Evolutionary conservation across 331 rosid genomes (phyloP).

Genomic region (Acacia pycnantha): DNA sequence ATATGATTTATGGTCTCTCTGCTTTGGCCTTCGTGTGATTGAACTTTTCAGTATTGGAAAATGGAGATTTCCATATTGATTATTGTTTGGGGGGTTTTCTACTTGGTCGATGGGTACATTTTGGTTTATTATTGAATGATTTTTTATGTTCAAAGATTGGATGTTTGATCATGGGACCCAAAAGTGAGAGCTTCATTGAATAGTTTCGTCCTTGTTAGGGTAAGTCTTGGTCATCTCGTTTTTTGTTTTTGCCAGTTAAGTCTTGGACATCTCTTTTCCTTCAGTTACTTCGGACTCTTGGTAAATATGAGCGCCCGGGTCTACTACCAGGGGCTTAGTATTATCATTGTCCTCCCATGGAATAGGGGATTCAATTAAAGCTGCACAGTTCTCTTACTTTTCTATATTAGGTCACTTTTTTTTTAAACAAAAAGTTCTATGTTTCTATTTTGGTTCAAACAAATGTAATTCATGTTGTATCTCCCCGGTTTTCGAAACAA

Average conservation of each 20-base stretch:
- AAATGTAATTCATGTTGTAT: background rate
- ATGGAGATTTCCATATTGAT: slow-evolving; percentile 3
- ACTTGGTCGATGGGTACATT: background rate
- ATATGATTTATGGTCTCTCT: background rate
- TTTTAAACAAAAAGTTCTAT: background rate
- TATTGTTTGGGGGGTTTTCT: background rate
- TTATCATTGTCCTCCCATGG: background rate
- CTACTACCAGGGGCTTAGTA: background rate
- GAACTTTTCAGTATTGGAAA: background rate
- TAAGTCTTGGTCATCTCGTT: background rate
- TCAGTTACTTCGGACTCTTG: background rate
- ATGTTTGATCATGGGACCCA: background rate
- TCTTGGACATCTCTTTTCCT: background rate
- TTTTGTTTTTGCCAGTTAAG: no score
- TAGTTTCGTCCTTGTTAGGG: slow-evolving; percentile 14
- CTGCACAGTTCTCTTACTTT: background rate
- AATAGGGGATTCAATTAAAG: background rate
- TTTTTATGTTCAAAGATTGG: background rate
- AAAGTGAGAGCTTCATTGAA: slow-evolving; percentile 14
- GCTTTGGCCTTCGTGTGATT: background rate
- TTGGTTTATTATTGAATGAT: background rate
- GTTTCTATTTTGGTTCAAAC: background rate
- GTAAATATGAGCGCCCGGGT: slow-evolving; percentile 6
- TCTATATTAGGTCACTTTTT: background rate
- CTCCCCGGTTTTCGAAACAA: background rate